Evolutionary conservation across 441 rosid genomes (phyloP), one percentile per base, ranked within the genome.

Genomic region (Gossypium aridum): DNA sequence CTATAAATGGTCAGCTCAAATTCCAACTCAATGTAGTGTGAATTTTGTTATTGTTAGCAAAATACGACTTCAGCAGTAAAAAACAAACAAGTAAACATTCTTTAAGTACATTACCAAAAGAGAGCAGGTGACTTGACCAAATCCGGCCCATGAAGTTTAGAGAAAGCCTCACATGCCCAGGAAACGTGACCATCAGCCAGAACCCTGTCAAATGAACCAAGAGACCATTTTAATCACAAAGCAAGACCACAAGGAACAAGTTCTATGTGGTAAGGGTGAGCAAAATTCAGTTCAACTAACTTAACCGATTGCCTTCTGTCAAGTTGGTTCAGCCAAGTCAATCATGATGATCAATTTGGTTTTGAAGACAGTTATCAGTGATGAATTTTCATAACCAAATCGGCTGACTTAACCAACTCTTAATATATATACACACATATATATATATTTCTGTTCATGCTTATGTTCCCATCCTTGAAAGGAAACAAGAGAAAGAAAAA

Each of bases 161-260:
- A 82, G 72, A 85, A 85, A 8, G 89, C 89, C 56, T 85, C 89
- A 1, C 85, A 85, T n/a, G 87, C 87, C 89, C 87, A 85, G 14
- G 89, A 77, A 61, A 85, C 89, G 7, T 85, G 89, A 72, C 87
- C 89, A 73, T 85, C 89, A 9, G 89, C 89, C 72, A 85, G 79
- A 25, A 85, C 89, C 81, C 89, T 85, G 85, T 25, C 70, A 26
- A 53, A 70, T 14, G 68, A 70, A 70, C 26, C 54, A 17, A 31
- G 37, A 71, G 28, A 69, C 13, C 20, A 13, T 72, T 47, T 61
- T 55, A 67, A 64, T 26, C 53, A 14, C 34, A 45, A 22, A 61
- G 69, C 28, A 62, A 65, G 31, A 45, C 55, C 14, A 61, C 39
- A 69, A 16, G 61, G 45, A 71, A 65, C 73, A 17, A 61, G 70